Evolutionary conservation across 1,284 basidiomycete species (phyloP).

Genomic region (Apiotrichum akiyoshidainum): DNA sequence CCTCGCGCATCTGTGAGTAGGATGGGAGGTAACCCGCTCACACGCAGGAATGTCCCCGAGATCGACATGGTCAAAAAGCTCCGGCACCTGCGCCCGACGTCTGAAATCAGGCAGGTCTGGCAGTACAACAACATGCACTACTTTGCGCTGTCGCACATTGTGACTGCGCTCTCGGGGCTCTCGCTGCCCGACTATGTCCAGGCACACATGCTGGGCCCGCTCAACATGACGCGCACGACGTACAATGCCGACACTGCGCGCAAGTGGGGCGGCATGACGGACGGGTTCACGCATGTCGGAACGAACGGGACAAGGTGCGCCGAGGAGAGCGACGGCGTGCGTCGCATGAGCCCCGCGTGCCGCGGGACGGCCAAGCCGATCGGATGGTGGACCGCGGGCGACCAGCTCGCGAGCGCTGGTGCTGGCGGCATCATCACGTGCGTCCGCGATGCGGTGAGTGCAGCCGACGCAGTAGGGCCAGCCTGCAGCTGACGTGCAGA

Average conservation of each 20-base stretch:
- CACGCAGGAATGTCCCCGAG: not conserved
- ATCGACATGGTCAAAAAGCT: conserved; percentile 21
- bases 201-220: conserved; percentile 33
- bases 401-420: conserved; percentile 24
- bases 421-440: conserved; percentile 32
- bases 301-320: conserved; percentile 13
- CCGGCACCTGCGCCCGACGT: conserved; percentile 29
- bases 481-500: not conserved
- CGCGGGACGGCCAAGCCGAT: conserved; percentile 3
- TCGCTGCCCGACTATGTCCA: conserved; percentile 29
- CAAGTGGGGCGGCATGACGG: conserved; percentile 18
- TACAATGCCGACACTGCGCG: conserved; percentile 23
- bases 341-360: conserved; percentile 14
- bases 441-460: conserved; percentile 27
- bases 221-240: conserved; percentile 32
- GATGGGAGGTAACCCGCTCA: not conserved
- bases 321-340: conserved; percentile 1
- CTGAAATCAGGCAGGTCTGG: conserved; percentile 31
- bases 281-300: conserved; percentile 16
- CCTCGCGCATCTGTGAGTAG: not conserved
- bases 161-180: conserved; percentile 25
- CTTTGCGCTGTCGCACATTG: conserved; percentile 26
- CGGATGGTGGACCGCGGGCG: conserved; percentile 25
- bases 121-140: conserved; percentile 44
- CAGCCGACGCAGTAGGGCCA: no score